Base-by-base conservation (phyloP, 164 flowering plant species). In the Aristolochia fimbriata region DNA sequence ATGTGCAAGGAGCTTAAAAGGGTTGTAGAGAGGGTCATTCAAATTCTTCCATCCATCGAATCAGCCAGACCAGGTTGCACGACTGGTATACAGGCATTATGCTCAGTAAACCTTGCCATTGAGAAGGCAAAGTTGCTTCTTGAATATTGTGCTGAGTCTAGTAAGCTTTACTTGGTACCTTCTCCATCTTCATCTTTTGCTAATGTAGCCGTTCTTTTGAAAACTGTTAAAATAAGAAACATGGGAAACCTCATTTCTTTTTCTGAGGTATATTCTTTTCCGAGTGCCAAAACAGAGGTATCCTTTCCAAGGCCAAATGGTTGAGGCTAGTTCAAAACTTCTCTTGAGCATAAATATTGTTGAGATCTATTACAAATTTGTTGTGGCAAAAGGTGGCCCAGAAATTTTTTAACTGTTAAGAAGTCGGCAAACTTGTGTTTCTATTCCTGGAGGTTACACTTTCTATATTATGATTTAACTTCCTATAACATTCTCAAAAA, bases 141-240 rank as follows among this genome's bases (percentile, higher is more conserved):
- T 52, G 82, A 78, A 64, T 71, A 73, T 65, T 83, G 92, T 57
- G 59, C 79, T 5, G 85, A 83, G 24, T 74, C 74, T 37, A 83
- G 92, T 68, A 85, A 80, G 71, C 77, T 85, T 14, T 85, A 78
- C 72, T 62, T 85, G 88, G 88, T 83, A 76, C 13, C 57, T 62
- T 59, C 57, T 23, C 41, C 15, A 22, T 9, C 55, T 58, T 47
- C 8, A 13, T 33, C n/a, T 31, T n/a, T 9, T 49, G n/a, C 14
- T 61, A 6, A 33, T 24, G 57, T 53, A 45, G 0, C 47, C 12
- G 8, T 43, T 16, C 3, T 46, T 59, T 37, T 62, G 15, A 25
- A 24, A 47, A 25, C 16, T 6, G 30, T 20, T 21, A 12, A 21
- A n/a, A 21, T 10, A 12, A 24, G 12, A 20, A 12, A 51, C 25